Conservation (phyloP, 768 basidiomycete species). For the Phaffia tasmanica region DNA sequence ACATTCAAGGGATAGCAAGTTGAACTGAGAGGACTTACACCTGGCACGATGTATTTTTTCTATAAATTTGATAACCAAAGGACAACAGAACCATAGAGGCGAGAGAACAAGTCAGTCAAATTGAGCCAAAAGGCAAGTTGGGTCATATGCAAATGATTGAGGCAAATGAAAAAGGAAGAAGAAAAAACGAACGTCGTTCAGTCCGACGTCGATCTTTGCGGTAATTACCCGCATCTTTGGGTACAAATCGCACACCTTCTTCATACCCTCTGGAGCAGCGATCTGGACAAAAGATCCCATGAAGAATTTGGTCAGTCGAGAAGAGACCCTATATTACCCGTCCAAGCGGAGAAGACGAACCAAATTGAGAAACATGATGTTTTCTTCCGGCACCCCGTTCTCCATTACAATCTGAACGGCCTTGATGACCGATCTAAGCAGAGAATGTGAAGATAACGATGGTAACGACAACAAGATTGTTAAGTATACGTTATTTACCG, state of each 20-base stretch:
- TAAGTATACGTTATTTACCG: background rate
- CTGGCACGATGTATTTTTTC: conserved; percentile 22
- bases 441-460: conserved; percentile 37
- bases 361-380: conserved; percentile 88
- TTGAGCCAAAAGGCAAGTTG: background rate
- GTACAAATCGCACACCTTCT: conserved; percentile 62
- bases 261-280: conserved; percentile 78
- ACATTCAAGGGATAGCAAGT: no score
- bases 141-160: background rate
- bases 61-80: background rate
- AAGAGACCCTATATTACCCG: background rate
- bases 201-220: conserved; percentile 86
- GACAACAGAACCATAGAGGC: no score
- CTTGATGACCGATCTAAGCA: conserved; percentile 90
- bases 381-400: conserved; percentile 83
- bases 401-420: conserved; percentile 89
- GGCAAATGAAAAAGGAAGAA: background rate
- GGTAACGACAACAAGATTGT: background rate
- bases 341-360: conserved; percentile 42
- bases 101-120: background rate
- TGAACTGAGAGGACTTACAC: background rate
- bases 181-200: conserved; percentile 49
- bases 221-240: conserved; percentile 77
- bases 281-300: conserved; percentile 45
- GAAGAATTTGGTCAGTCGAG: background rate